phyloP scores from a whole-genome alignment of 2,329 filamentous ascomycete genomes.

The Sclerotinia glacialis region DNA sequence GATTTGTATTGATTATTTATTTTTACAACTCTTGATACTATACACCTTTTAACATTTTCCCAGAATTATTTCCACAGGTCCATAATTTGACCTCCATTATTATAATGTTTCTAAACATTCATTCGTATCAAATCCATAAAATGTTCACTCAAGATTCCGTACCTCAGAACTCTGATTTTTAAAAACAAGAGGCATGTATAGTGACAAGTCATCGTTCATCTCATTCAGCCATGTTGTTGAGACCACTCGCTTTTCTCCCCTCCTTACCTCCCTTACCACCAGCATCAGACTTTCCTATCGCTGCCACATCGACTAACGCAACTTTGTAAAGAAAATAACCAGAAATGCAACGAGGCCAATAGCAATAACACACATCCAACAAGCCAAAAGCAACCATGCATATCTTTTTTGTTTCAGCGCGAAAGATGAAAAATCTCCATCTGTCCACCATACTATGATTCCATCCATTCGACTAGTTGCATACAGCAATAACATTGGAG shows the following conservation, averaged over 20 bases:
- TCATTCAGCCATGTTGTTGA: background rate
- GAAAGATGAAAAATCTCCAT: constrained; percentile 32
- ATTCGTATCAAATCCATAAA: background rate
- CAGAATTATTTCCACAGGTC: constrained; percentile 6
- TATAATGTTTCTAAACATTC: background rate
- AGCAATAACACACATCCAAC: constrained; percentile 27
- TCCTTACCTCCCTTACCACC: background rate
- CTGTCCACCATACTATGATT: constrained; percentile 33
- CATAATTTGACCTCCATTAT: background rate
- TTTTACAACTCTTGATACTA: background rate
- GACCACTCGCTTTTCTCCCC: background rate
- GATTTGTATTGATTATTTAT: background rate
- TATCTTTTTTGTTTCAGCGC: constrained; percentile 31
- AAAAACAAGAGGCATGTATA: background rate
- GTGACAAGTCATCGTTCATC: background rate
- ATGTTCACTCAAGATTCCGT: background rate
- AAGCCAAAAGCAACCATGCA: constrained; percentile 26
- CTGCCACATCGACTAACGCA: background rate
- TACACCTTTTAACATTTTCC: background rate
- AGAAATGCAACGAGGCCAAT: constrained; percentile 30
- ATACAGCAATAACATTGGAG: constrained; percentile 34
- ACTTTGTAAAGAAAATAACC: constrained; percentile 20
- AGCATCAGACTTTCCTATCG: background rate
- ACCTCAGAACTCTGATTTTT: background rate
- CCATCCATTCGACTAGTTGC: constrained; percentile 33